Conservation (phyloP, 2,329 filamentous ascomycete genomes). For the Fusarium redolens region DNA sequence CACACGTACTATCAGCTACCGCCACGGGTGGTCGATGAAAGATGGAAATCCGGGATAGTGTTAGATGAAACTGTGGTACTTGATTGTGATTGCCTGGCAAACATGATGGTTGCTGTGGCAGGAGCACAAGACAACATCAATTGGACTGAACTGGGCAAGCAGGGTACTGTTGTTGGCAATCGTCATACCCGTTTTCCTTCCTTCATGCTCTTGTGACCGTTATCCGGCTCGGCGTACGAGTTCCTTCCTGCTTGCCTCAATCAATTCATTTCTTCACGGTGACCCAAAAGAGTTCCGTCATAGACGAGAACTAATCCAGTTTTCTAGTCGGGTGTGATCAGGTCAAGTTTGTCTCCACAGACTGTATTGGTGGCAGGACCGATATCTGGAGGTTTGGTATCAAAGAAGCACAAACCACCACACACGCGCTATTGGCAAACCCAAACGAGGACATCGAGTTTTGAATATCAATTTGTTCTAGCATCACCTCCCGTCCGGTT, state of each 20-base stretch:
- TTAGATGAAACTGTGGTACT: slow-evolving; percentile 21
- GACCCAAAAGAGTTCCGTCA: slow-evolving; percentile 14
- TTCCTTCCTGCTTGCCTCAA: slow-evolving; percentile 9
- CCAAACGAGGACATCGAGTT: slow-evolving; percentile 21
- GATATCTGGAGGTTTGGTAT: slow-evolving; percentile 26
- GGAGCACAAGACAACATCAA: slow-evolving; percentile 18
- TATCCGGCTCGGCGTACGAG: slow-evolving; percentile 35
- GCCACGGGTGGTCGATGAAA: background rate
- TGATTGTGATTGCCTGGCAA: slow-evolving; percentile 23
- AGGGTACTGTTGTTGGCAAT: slow-evolving; percentile 19
- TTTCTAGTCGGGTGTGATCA: slow-evolving; percentile 8
- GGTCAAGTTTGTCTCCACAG: slow-evolving; percentile 6
- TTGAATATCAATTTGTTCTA: slow-evolving; percentile 23
- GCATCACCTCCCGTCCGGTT: slow-evolving; percentile 19
- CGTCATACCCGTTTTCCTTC: slow-evolving; percentile 29
- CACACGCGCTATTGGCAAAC: slow-evolving; percentile 6
- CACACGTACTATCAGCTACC: slow-evolving; percentile 27
- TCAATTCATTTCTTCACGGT: background rate
- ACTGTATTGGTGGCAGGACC: slow-evolving; percentile 16
- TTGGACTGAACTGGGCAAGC: slow-evolving; percentile 5
- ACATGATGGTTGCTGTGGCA: slow-evolving; percentile 21
- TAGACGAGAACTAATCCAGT: slow-evolving; percentile 18
- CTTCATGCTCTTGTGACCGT: slow-evolving; percentile 25
- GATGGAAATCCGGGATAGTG: slow-evolving; percentile 10
- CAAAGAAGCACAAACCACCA: background rate